Evolutionary conservation across 139 green algal genomes (phyloP), one percentile per base, ranked within the genome.

Genomic region (Ettlia oleoabundans): DNA sequence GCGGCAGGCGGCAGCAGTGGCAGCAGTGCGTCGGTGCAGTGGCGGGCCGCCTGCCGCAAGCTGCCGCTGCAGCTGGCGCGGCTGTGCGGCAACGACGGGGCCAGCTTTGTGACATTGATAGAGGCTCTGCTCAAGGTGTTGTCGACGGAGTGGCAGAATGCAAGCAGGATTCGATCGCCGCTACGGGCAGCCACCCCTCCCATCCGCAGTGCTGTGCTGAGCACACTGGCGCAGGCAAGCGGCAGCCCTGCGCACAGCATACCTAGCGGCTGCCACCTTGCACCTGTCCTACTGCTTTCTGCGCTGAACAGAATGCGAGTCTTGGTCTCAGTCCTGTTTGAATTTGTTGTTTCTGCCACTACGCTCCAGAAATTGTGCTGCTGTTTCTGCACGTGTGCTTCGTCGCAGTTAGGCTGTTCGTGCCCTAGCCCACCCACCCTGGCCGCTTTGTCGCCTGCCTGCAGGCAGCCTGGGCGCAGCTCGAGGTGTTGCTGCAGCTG

Each of bases 41-140:
- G 58, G 69, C 70, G 79, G 24, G 38, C 68, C 7, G 35, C 42
- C 51, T 74, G 71, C 61, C 71, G 75, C 37, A 51, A 43, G 38
- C 64, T 86, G 64, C 81, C 81, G 0, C 71, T 86, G 51, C 43
- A 55, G 4, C 58, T 86, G 40, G 58, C 32, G 30, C 74, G 38
- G 47, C 64, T 82, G 65, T 76, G 55, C 41, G 41, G 41, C 41
- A 38, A 37, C 52, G 72, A 33, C n/a, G n/a, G n/a, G n/a, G n/a
- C 72, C 38, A 58, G 33, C 41, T 51, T 67, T 51, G 43, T 2
- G 35, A 26, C 5, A 26, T 51, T 1, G 72, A 37, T 7, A 52
- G 35, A 18, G 72, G 5, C 55, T 15, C 21, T n/a, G 55, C 55
- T 79, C 8, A 28, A 37, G 4, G 37, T 79, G 2, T 33, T 79